phyloP scores from a whole-genome alignment of 495 filamentous ascomycete genomes.

The Lasiosphaeria ovina region DNA sequence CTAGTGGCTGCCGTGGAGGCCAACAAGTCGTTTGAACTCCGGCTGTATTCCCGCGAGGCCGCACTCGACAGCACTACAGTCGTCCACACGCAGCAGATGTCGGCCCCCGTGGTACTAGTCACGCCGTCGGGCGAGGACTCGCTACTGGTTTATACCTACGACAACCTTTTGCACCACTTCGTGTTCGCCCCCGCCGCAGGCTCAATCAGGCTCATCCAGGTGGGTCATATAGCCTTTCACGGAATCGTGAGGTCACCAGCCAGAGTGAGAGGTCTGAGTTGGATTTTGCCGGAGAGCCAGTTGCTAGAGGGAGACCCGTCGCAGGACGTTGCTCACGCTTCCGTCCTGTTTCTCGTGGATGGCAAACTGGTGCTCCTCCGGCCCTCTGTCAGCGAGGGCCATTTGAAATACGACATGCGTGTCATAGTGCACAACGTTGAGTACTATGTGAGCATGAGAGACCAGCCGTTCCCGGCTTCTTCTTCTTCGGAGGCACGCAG shows the following conservation, averaged over 20 bases:
- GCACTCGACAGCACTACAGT: conserved; percentile 69
- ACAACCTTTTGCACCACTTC: conserved; percentile 94
- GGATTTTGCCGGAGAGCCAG: conserved; percentile 92
- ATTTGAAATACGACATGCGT: conserved; percentile 96
- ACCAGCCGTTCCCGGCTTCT: conserved; percentile 58
- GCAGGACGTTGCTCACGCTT: conserved; percentile 92
- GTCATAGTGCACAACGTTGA: conserved; percentile 94
- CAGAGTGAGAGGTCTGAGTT: conserved; percentile 88
- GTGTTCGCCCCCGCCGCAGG: conserved; percentile 71
- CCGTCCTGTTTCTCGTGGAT: conserved; percentile 91
- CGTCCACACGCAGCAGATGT: conserved; percentile 72
- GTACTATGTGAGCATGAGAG: conserved; percentile 88
- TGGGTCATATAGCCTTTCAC: conserved; percentile 94
- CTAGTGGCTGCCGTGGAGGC: conserved; percentile 90
- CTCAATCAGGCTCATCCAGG: conserved; percentile 75
- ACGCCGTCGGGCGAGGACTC: conserved; percentile 90
- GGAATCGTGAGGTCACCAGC: conserved; percentile 93
- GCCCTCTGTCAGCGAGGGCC: conserved; percentile 71
- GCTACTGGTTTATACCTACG: conserved; percentile 91
- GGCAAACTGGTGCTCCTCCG: conserved; percentile 92
- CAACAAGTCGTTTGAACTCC: conserved; percentile 79
- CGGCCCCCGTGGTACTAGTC: conserved; percentile 81
- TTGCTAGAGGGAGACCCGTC: conserved; percentile 89
- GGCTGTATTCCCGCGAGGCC: conserved; percentile 86
- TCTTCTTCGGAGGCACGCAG: conserved; percentile 11